Evolutionary conservation across 2,329 filamentous ascomycete genomes (phyloP).

Genomic region (Cladosporium sp.): DNA sequence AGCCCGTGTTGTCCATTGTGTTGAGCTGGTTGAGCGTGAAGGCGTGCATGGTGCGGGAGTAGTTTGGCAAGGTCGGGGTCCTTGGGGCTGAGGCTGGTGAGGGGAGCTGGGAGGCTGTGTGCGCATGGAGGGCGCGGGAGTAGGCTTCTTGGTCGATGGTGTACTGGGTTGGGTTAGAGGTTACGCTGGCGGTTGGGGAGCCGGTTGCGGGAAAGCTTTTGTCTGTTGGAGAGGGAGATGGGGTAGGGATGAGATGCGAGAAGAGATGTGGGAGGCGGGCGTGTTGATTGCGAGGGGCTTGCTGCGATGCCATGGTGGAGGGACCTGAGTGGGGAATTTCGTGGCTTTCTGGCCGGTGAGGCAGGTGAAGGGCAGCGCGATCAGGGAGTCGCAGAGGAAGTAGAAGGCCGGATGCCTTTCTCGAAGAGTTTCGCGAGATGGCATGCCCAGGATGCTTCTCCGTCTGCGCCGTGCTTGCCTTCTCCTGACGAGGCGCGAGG

Average conservation of each 20-base stretch:
- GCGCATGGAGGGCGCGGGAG: conserved; percentile 19
- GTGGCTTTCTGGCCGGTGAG: not conserved
- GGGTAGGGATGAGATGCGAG: not conserved
- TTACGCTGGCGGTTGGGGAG: too few species aligned
- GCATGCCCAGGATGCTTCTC: not conserved
- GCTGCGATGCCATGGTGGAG: not conserved
- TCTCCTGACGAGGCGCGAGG: not conserved
- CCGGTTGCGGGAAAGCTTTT: too few species aligned
- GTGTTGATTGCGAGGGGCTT: not conserved
- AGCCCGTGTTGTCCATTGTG: conserved; percentile 11
- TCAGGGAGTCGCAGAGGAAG: conserved; percentile 12
- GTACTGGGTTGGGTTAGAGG: not conserved
- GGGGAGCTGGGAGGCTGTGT: conserved; percentile 18
- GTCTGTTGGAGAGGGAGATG: too few species aligned
- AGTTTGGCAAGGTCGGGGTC: conserved; percentile 16
- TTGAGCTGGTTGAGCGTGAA: conserved; percentile 22
- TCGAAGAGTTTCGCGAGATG: not conserved
- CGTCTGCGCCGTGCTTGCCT: not conserved
- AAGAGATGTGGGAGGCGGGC: conserved; percentile 11
- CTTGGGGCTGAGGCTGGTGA: conserved; percentile 2
- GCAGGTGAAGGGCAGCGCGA: conserved; percentile 10
- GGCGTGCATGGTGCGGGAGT: conserved; percentile 23
- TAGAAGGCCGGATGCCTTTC: conserved; percentile 5
- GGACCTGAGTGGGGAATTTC: not conserved
- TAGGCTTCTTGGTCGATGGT: conserved; percentile 11